Percentiles rank a stretch among this genome's conserved stretches.
phyloP scores from a whole-genome alignment of 2,329 filamentous ascomycete genomes.

The Colletotrichum trifolii region DNA sequence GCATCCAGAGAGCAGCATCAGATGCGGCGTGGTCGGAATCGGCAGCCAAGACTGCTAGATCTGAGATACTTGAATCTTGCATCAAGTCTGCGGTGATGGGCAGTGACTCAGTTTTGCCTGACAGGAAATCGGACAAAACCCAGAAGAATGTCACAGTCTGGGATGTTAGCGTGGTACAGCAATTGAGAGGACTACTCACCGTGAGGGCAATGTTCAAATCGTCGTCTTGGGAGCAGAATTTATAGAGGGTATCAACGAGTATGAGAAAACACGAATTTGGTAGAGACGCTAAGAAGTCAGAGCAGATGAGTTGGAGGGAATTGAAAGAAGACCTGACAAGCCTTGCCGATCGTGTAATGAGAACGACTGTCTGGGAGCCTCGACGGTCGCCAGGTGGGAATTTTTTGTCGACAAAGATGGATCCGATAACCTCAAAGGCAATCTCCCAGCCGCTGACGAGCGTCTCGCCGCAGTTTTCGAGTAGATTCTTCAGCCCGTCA shows the following conservation, averaged over 20 bases:
- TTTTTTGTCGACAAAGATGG: slow-evolving; percentile 72
- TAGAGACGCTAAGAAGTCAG: slow-evolving; percentile 85
- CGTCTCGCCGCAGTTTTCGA: slow-evolving; percentile 90
- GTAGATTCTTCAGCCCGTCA: slow-evolving; percentile 81
- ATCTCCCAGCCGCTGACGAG: slow-evolving; percentile 86
- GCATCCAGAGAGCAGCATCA: slow-evolving; percentile 80
- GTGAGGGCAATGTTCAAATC: slow-evolving; percentile 97
- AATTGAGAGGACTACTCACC: slow-evolving; percentile 53
- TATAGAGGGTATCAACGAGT: slow-evolving; percentile 87
- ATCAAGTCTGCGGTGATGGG: slow-evolving; percentile 69
- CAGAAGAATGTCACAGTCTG: slow-evolving; percentile 94
- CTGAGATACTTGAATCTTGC: slow-evolving; percentile 58
- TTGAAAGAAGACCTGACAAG: slow-evolving; percentile 89
- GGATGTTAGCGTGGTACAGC: slow-evolving; percentile 34
- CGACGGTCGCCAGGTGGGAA: slow-evolving; percentile 47
- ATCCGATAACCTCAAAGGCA: slow-evolving; percentile 86
- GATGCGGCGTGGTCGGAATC: slow-evolving; percentile 70
- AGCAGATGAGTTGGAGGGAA: slow-evolving; percentile 91
- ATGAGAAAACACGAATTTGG: slow-evolving; percentile 78
- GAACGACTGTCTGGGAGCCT: slow-evolving; percentile 44
- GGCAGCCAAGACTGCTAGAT: slow-evolving; percentile 68
- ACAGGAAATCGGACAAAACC: slow-evolving; percentile 91
- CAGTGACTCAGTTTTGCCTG: slow-evolving; percentile 67
- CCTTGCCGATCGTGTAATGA: slow-evolving; percentile 72
- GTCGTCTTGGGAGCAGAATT: slow-evolving; percentile 88